These are phyloP conservation scores for Penicillium sp. DNA, from an alignment of 2,329 filamentous ascomycete species.

Conservation along the genomic window DNA sequence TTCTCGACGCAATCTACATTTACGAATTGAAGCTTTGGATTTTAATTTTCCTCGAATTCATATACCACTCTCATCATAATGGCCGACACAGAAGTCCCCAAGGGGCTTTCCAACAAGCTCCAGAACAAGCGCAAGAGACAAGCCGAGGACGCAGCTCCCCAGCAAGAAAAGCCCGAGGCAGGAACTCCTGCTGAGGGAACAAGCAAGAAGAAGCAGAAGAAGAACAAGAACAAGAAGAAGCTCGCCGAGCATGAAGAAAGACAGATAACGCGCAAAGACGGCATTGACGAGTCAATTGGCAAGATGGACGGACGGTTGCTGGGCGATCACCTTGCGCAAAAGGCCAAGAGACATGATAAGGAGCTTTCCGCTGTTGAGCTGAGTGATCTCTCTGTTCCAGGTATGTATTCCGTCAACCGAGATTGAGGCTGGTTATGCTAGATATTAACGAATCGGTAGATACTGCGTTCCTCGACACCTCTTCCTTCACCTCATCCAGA, in stretches of 20 bases:
- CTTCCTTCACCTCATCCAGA: conserved; percentile 64
- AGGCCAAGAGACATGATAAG: conserved; percentile 70
- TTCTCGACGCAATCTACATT: conserved; percentile 12
- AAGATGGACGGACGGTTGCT: conserved; percentile 79
- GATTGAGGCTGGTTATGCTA: neutral
- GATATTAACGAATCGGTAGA: conserved; percentile 46
- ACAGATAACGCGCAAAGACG: conserved; percentile 53
- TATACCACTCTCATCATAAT: conserved; percentile 11
- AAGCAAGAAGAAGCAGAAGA: conserved; percentile 36
- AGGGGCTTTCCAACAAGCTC: conserved; percentile 33
- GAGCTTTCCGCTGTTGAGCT: conserved; percentile 81
- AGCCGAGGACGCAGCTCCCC: conserved; percentile 26
- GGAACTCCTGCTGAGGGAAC: conserved; percentile 25
- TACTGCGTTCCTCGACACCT: conserved; percentile 73
- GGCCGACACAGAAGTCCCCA: conserved; percentile 20
- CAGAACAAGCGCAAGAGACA: conserved; percentile 44
- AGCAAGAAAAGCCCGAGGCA: conserved; percentile 23
- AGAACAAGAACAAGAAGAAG: conserved; percentile 25
- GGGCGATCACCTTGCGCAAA: conserved; percentile 79
- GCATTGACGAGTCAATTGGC: conserved; percentile 74
- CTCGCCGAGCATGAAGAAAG: conserved; percentile 28
- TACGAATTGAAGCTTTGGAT: conserved; percentile 3
- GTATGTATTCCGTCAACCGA: conserved; percentile 45
- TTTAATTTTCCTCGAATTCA: neutral
- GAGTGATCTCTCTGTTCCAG: conserved; percentile 73